Conservation (phyloP, 495 filamentous ascomycete genomes). For the Daldinia grandis region DNA sequence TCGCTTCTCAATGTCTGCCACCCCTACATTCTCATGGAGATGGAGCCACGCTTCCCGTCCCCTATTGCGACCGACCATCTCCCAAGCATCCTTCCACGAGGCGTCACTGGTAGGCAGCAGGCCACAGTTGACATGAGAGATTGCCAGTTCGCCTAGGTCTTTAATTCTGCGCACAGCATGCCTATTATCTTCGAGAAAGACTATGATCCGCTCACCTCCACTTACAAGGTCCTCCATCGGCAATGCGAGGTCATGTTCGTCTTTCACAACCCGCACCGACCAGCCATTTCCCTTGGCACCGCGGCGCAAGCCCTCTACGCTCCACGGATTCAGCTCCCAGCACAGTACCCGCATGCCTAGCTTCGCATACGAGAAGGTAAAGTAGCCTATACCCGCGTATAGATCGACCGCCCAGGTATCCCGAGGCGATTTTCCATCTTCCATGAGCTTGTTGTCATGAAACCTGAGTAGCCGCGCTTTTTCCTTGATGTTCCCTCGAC, state of each 20-base stretch:
- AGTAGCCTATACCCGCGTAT: constrained; percentile 94
- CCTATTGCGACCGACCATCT: constrained; percentile 43
- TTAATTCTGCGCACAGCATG: constrained; percentile 60
- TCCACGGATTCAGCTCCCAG: constrained; percentile 92
- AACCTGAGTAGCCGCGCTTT: constrained; percentile 76
- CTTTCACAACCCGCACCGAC: constrained; percentile 60
- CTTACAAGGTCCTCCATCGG: constrained; percentile 37
- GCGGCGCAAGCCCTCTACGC: constrained; percentile 78
- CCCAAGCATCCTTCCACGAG: constrained; percentile 73
- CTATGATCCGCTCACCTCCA: constrained; percentile 58
- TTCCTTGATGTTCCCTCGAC: constrained; percentile 85
- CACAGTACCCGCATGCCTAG: constrained; percentile 80
- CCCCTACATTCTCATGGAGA: constrained; percentile 84
- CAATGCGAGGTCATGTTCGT: constrained; percentile 39
- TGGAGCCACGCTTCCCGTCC: constrained; percentile 71
- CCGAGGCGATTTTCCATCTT: neutral
- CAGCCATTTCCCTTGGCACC: constrained; percentile 76
- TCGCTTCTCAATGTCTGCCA: constrained; percentile 66
- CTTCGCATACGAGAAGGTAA: constrained; percentile 79
- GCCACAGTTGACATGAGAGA: constrained; percentile 81
- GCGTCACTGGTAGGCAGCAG: constrained; percentile 73
- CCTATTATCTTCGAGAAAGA: constrained; percentile 77
- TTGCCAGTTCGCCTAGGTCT: constrained; percentile 33
- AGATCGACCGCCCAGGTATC: constrained; percentile 72
- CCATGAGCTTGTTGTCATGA: constrained; percentile 28